Evolutionary conservation across 345 rosid species (phyloP).

Genomic region (Durio zibethinus): DNA sequence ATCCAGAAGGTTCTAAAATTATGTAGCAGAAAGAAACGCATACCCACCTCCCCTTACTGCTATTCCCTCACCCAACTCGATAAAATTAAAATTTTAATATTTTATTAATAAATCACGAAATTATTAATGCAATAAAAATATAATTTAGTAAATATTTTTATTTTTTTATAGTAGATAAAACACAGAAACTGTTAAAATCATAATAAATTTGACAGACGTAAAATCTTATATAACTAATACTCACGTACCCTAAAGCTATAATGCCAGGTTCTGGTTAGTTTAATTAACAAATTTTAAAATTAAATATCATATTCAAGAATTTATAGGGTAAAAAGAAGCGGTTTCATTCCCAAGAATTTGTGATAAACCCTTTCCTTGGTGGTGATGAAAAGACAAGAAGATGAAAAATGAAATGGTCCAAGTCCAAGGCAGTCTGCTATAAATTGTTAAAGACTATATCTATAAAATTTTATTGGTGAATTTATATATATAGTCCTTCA

Average conservation of each 20-base stretch:
- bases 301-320: too few relatives aligned
- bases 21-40: not conserved
- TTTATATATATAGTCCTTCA: too few relatives aligned
- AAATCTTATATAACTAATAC: too few relatives aligned
- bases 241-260: too few relatives aligned
- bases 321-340: not conserved
- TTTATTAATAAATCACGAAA: too few relatives aligned
- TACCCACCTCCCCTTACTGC: not conserved
- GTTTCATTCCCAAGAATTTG: not conserved
- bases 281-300: not conserved
- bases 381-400: not conserved
- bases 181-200: too few relatives aligned
- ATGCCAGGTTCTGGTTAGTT: too few relatives aligned
- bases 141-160: too few relatives aligned
- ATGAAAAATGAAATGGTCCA: not conserved
- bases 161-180: too few relatives aligned
- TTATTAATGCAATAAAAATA: too few relatives aligned
- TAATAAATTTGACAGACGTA: too few relatives aligned
- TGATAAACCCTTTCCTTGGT: not conserved
- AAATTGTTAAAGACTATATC: not conserved
- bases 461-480: not conserved
- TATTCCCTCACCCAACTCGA: not conserved
- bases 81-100: too few relatives aligned
- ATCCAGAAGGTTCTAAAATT: not conserved
- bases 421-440: not conserved